Conservation (phyloP, 2,329 filamentous ascomycete genomes). For the Aspergillus latus region DNA sequence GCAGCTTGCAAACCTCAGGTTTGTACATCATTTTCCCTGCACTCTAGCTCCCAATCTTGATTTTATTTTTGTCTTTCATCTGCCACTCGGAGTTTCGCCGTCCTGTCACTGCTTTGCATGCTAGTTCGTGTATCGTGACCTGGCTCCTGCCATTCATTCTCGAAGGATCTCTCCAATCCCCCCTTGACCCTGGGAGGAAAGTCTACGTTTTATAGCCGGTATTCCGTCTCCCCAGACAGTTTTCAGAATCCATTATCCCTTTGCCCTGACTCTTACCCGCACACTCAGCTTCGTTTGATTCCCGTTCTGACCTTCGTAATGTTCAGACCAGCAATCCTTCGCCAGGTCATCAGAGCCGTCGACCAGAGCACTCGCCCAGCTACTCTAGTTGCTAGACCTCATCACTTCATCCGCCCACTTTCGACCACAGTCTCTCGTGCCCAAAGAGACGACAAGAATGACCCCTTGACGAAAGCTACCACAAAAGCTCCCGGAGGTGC, state of each 20-base stretch:
- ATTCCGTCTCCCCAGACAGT: not conserved
- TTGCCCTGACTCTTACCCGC: not conserved
- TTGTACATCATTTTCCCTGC: too few relatives aligned
- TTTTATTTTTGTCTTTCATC: constrained; percentile 1
- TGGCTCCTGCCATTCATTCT: constrained; percentile 3
- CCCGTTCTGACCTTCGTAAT: constrained; percentile 19
- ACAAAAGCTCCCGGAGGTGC: constrained; percentile 33
- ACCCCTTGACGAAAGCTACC: constrained; percentile 29
- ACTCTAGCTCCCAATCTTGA: not conserved
- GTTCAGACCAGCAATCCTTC: constrained; percentile 30
- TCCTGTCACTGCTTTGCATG: constrained; percentile 3
- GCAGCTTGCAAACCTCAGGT: too few relatives aligned
- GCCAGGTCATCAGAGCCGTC: constrained; percentile 28
- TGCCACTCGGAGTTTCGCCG: constrained; percentile 6
- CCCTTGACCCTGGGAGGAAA: constrained; percentile 11
- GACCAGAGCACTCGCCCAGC: constrained; percentile 23
- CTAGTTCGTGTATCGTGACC: not conserved
- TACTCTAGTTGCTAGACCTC: constrained; percentile 17
- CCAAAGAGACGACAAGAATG: constrained; percentile 30
- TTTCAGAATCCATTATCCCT: not conserved
- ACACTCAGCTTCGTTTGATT: not conserved
- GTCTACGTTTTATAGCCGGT: not conserved
- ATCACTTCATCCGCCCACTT: constrained; percentile 27
- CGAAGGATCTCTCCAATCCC: not conserved
- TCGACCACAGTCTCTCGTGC: constrained; percentile 30